A percentile compares a stretch with the other conserved stretches of the same genome.
Conservation (phyloP, 2,329 filamentous ascomycete genomes). For the Allantophomopsis cytisporea region DNA sequence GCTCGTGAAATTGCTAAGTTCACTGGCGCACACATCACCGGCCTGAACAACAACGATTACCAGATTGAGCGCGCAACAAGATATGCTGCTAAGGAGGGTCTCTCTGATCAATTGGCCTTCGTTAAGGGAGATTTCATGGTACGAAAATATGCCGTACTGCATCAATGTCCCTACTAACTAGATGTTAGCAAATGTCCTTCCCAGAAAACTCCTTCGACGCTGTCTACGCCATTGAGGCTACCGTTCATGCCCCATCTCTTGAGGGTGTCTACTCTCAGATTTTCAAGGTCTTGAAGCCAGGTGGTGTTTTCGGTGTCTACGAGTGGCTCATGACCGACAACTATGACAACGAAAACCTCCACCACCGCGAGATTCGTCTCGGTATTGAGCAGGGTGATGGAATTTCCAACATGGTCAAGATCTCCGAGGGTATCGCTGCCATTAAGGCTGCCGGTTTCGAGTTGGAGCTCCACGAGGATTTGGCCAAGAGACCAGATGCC, state of each 20-base stretch:
- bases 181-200: constrained; percentile 74
- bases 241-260: constrained; percentile 81
- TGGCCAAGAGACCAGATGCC: constrained; percentile 62
- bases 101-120: constrained; percentile 69
- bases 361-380: constrained; percentile 81
- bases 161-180: not conserved
- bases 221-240: constrained; percentile 95
- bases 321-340: constrained; percentile 98
- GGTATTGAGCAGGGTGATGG: constrained; percentile 94
- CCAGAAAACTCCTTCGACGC: constrained; percentile 85
- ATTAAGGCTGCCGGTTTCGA: constrained; percentile 84
- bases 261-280: constrained; percentile 92
- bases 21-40: constrained; percentile 75
- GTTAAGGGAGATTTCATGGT: constrained; percentile 96
- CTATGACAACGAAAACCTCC: constrained; percentile 79
- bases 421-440: constrained; percentile 67
- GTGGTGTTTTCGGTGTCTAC: constrained; percentile 91
- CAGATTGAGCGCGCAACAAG: constrained; percentile 87
- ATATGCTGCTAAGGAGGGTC: constrained; percentile 71
- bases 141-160: constrained; percentile 7
- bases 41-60: constrained; percentile 98
- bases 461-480: constrained; percentile 70
- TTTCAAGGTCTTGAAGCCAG: constrained; percentile 88
- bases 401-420: constrained; percentile 93
- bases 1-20: constrained; percentile 96